Percentiles rank a stretch among this genome's conserved stretches.
Evolutionary conservation across 192 early-diverging fungal genomes (phyloP).

Genomic region (Backusella australiensis): DNA sequence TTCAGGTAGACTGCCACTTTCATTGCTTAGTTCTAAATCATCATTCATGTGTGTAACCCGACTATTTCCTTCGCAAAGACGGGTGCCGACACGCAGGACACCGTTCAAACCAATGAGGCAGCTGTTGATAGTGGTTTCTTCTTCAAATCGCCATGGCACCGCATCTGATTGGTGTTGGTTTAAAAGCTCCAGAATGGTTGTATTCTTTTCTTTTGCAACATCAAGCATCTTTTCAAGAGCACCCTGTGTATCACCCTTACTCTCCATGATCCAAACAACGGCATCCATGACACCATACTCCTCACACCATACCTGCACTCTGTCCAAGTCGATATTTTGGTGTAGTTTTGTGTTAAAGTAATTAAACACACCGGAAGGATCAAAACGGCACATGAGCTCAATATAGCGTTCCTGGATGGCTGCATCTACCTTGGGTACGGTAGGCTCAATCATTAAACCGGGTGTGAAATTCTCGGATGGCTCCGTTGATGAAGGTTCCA

Average conservation of each 20-base stretch:
- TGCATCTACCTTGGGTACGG: constrained; percentile 7
- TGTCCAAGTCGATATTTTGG: constrained; percentile 19
- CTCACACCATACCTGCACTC: constrained; percentile 47
- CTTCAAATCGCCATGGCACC: constrained; percentile 45
- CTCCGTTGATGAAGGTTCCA: constrained; percentile 38
- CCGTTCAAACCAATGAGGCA: constrained; percentile 52
- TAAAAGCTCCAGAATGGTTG: constrained; percentile 38
- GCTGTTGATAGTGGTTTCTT: constrained; percentile 44
- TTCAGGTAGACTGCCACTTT: constrained; percentile 3
- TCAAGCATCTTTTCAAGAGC: constrained; percentile 54
- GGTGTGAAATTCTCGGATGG: background rate
- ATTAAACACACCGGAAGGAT: constrained; percentile 59
- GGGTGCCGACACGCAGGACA: constrained; percentile 55
- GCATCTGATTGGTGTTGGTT: background rate
- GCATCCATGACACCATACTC: constrained; percentile 52
- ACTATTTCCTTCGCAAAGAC: constrained; percentile 52
- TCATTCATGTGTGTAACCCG: constrained; percentile 1
- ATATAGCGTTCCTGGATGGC: constrained; percentile 57
- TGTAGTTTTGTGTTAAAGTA: constrained; percentile 51
- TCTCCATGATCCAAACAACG: constrained; percentile 61
- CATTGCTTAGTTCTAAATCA: constrained; percentile 29
- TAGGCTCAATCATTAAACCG: background rate
- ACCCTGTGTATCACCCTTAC: constrained; percentile 49
- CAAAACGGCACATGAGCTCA: constrained; percentile 54
- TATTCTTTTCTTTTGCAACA: constrained; percentile 49